These are phyloP conservation scores for Didymella pomorum DNA, from an alignment of 2,329 filamentous ascomycete species.

Conservation along the genomic window DNA sequence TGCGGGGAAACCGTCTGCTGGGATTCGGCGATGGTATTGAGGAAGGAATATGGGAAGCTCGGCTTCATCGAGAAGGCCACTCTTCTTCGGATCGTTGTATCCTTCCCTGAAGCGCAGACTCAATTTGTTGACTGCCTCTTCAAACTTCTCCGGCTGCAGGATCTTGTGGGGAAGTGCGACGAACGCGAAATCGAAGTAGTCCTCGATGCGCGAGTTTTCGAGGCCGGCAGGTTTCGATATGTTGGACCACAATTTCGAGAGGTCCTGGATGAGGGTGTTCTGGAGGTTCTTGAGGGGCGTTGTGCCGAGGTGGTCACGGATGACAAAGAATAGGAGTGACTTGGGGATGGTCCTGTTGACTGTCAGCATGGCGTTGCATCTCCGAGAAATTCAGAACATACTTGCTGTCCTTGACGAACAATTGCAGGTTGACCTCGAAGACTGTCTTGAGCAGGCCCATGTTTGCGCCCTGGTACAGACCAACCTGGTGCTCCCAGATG, in stretches of 20 bases:
- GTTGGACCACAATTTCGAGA: constrained; percentile 89
- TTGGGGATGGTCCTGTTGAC: constrained; percentile 76
- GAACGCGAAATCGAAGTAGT: constrained; percentile 99
- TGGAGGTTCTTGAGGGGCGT: constrained; percentile 91
- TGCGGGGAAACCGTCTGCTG: constrained; percentile 93
- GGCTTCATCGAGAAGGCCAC: constrained; percentile 72
- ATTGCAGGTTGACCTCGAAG: constrained; percentile 96
- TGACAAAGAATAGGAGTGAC: constrained; percentile 97
- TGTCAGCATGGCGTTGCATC: constrained; percentile 29
- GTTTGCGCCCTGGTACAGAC: constrained; percentile 96
- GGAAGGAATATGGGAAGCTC: constrained; percentile 84
- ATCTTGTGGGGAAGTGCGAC: constrained; percentile 96
- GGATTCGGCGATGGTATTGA: constrained; percentile 94
- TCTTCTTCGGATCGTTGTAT: constrained; percentile 72
- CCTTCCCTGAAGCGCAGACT: constrained; percentile 84
- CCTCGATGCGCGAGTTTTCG: constrained; percentile 87
- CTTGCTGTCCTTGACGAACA: constrained; percentile 96
- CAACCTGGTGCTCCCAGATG: constrained; percentile 99
- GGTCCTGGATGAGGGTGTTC: constrained; percentile 87
- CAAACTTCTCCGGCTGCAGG: constrained; percentile 90
- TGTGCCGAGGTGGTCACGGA: constrained; percentile 92
- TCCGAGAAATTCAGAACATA: constrained; percentile 55
- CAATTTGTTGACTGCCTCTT: constrained; percentile 78
- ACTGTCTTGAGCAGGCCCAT: constrained; percentile 99
- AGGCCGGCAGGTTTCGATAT: constrained; percentile 91